Conservation (phyloP, 495 filamentous ascomycete species). For the Neurospora hispaniola region DNA sequence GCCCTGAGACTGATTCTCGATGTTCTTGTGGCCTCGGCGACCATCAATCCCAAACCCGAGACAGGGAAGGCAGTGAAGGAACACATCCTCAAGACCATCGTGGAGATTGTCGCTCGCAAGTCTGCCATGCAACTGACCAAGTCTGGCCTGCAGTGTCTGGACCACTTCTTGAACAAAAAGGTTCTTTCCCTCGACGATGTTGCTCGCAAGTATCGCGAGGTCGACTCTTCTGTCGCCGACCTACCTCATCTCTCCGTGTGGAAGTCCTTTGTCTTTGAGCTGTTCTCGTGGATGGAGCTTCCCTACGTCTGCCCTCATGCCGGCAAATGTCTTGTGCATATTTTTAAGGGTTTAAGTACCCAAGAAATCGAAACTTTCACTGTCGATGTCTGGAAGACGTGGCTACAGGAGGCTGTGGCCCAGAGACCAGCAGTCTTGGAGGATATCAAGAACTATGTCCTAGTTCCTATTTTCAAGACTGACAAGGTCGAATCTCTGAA, state of each 20-base stretch:
- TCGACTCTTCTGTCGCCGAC: conserved; percentile 15
- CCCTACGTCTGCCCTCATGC: conserved; percentile 53
- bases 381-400: conserved; percentile 36
- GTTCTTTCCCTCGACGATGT: conserved; percentile 33
- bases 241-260: conserved; percentile 20
- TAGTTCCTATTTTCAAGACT: conserved; percentile 57
- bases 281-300: conserved; percentile 52
- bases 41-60: conserved; percentile 33
- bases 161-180: conserved; percentile 47
- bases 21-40: conserved; percentile 42
- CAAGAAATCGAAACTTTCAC: conserved; percentile 17
- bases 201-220: conserved; percentile 22
- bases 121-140: conserved; percentile 48
- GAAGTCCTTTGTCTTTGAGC: conserved; percentile 33
- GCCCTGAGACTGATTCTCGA: conserved; percentile 64
- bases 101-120: conserved; percentile 40
- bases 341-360: conserved; percentile 33
- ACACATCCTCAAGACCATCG: conserved; percentile 29
- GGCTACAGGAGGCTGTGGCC: conserved; percentile 35
- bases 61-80: conserved; percentile 25
- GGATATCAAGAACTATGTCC: conserved; percentile 59
- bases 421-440: conserved; percentile 47
- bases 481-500: conserved; percentile 40
- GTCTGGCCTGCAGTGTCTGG: conserved; percentile 48
- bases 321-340: conserved; percentile 51